Percentiles rank a stretch among this genome's conserved stretches.
These are phyloP conservation scores for Funneliformis caledonium DNA, from an alignment of 371 early-diverging fungal species.

Conservation along the genomic window DNA sequence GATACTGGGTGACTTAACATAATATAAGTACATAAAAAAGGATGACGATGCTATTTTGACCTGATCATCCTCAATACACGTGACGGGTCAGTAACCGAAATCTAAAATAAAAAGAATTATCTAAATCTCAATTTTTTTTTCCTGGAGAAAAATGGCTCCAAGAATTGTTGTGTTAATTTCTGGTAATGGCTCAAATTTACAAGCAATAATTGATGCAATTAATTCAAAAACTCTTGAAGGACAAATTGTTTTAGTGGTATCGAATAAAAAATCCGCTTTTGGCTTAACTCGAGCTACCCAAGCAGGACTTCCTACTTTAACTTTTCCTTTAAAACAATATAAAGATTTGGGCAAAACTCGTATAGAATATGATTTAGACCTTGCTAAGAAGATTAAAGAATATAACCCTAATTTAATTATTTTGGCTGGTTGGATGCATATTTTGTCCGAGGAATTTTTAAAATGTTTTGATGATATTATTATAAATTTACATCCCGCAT, in stretches of 20 bases:
- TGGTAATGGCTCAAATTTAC: conserved; percentile 94
- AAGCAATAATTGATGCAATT: conserved; percentile 92
- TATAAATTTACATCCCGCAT: conserved; percentile 96
- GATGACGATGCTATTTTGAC: too few relatives aligned
- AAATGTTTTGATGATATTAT: conserved; percentile 65
- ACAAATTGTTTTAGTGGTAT: conserved; percentile 69
- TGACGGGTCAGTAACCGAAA: too few relatives aligned
- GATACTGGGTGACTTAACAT: too few relatives aligned
- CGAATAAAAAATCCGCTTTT: conserved; percentile 79
- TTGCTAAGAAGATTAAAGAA: conserved; percentile 71
- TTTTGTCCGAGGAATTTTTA: conserved; percentile 85
- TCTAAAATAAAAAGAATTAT: too few relatives aligned
- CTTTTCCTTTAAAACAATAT: conserved; percentile 79
- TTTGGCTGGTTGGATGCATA: conserved; percentile 98
- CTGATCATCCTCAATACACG: too few relatives aligned
- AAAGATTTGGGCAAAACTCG: conserved; percentile 80
- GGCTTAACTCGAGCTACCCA: conserved; percentile 83
- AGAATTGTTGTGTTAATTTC: conserved; percentile 77
- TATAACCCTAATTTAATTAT: conserved; percentile 78
- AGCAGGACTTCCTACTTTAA: conserved; percentile 83
- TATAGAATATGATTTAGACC: conserved; percentile 84
- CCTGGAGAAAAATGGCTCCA: not conserved
- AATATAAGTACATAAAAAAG: too few relatives aligned
- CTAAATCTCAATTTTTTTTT: too few relatives aligned
- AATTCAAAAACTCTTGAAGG: conserved; percentile 58